These are phyloP conservation scores for Coprinopsis marcescibilis DNA, from an alignment of 768 basidiomycete genomes.

Conservation along the genomic window DNA sequence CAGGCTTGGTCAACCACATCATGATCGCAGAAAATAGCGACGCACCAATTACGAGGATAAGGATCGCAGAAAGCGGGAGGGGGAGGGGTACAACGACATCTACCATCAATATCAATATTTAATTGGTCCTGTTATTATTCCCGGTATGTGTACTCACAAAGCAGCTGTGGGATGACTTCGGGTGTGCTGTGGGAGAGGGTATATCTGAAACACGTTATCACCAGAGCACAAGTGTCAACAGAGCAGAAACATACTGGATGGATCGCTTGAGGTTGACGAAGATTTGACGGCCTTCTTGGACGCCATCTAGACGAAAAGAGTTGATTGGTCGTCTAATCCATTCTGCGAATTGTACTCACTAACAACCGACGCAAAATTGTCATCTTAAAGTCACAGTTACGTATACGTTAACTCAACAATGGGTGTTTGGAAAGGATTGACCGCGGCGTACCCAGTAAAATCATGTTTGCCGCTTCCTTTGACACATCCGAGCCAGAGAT, in stretches of 20 bases:
- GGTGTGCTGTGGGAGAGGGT: conserved; percentile 64
- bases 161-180: conserved; percentile 63
- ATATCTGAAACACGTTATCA: conserved; percentile 33
- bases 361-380: conserved; percentile 69
- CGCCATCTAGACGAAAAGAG: conserved; percentile 49
- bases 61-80: conserved; percentile 59
- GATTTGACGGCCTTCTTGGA: conserved; percentile 62
- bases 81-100: conserved; percentile 67
- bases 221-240: not conserved
- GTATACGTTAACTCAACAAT: no score
- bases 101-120: conserved; percentile 16
- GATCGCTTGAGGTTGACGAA: conserved; percentile 69
- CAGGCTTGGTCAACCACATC: not conserved
- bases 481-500: conserved; percentile 70
- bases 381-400: conserved; percentile 40
- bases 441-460: conserved; percentile 47
- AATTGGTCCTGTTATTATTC: no score
- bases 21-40: not conserved
- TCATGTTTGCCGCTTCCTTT: conserved; percentile 73
- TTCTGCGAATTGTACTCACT: conserved; percentile 34
- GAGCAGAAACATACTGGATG: conserved; percentile 44
- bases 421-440: not conserved
- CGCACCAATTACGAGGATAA: conserved; percentile 65
- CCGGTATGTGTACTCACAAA: no score
- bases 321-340: not conserved